These are phyloP conservation scores for Claviceps humidiphila DNA, from an alignment of 2,329 filamentous ascomycete genomes.

Conservation along the genomic window DNA sequence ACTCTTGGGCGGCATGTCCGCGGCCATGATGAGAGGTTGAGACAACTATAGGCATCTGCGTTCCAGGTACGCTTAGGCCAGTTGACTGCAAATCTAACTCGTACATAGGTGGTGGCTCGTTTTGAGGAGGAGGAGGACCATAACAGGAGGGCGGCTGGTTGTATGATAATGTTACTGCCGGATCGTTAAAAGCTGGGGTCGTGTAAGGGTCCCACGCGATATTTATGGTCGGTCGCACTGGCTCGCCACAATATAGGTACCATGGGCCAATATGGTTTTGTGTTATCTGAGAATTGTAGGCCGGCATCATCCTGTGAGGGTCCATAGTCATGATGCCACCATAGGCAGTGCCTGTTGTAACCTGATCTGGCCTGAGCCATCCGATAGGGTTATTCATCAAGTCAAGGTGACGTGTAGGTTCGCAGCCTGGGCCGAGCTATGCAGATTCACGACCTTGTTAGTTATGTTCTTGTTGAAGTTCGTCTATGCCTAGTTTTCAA, in stretches of 20 bases:
- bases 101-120: too few relatives aligned
- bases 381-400: not conserved
- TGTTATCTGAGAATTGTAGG: constrained; percentile 1
- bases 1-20: constrained; percentile 6
- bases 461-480: not conserved
- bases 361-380: not conserved
- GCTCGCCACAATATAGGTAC: too few relatives aligned
- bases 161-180: too few relatives aligned
- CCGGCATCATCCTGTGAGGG: not conserved
- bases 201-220: too few relatives aligned
- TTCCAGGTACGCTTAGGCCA: not conserved
- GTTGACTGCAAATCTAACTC: too few relatives aligned
- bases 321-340: not conserved
- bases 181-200: too few relatives aligned
- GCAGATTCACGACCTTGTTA: not conserved
- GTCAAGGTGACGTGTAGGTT: not conserved
- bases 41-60: not conserved
- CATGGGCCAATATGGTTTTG: not conserved
- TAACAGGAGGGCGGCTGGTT: too few relatives aligned
- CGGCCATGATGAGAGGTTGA: not conserved
- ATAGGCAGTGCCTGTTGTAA: not conserved
- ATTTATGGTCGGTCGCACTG: too few relatives aligned
- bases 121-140: too few relatives aligned
- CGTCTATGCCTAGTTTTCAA: not conserved
- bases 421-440: constrained; percentile 1